Evolutionary conservation across 2,329 filamentous ascomycete species (phyloP).

Genomic region (Clathrospora elynae): DNA sequence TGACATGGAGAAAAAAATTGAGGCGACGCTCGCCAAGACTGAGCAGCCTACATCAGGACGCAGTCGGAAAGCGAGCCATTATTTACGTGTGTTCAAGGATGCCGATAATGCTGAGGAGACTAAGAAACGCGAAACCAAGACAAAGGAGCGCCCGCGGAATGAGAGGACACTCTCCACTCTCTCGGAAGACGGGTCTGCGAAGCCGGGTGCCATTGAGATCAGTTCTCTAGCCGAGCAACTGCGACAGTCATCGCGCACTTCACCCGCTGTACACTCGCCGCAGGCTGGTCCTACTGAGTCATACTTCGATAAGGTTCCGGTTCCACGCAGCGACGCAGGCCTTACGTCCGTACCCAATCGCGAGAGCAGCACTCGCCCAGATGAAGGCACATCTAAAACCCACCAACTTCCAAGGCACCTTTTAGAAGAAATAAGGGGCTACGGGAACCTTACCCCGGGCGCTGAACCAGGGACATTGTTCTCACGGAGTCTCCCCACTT

Average conservation of each 20-base stretch:
- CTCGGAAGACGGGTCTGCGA: conserved; percentile 33
- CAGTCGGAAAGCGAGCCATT: conserved; percentile 69
- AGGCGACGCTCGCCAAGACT: conserved; percentile 64
- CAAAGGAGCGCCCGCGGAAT: conserved; percentile 43
- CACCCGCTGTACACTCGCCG: conserved; percentile 38
- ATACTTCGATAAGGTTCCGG: conserved; percentile 35
- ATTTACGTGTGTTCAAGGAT: conserved; percentile 68
- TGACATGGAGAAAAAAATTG: conserved; percentile 65
- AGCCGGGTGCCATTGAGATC: conserved; percentile 12
- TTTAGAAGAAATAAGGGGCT: conserved; percentile 62
- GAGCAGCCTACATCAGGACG: conserved; percentile 61
- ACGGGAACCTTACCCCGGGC: conserved; percentile 57
- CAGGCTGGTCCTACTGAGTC: conserved; percentile 25
- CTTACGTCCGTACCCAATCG: conserved; percentile 5
- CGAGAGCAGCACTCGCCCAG: conserved; percentile 1
- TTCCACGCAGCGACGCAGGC: conserved; percentile 15
- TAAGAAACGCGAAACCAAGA: conserved; percentile 55
- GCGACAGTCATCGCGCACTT: conserved; percentile 29
- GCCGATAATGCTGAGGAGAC: conserved; percentile 61
- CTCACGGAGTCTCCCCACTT: conserved; percentile 57
- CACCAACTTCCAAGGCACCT: conserved; percentile 55
- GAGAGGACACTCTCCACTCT: conserved; percentile 35
- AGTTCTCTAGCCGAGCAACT: conserved; percentile 25
- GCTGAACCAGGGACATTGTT: conserved; percentile 54
- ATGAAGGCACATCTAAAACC: conserved; percentile 10